A percentile compares a stretch with the other conserved stretches of the same genome.
These are phyloP conservation scores for Boeremia lycopersici DNA, from an alignment of 2,329 filamentous ascomycete species.

Conservation along the genomic window DNA sequence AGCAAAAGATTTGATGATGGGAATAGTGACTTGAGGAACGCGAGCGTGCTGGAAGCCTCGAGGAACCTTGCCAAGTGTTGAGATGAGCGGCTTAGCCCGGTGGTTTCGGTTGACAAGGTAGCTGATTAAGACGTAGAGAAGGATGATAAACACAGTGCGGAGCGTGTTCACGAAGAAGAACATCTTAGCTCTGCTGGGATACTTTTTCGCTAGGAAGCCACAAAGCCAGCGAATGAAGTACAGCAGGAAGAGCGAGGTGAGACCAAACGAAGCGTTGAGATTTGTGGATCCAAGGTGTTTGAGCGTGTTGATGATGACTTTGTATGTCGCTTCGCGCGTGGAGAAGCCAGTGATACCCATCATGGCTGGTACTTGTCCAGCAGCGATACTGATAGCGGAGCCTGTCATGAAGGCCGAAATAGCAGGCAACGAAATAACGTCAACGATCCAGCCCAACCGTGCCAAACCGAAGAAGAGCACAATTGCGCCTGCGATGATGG, in stretches of 20 bases:
- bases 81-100: slow-evolving; percentile 66
- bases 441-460: slow-evolving; percentile 87
- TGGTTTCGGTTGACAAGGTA: slow-evolving; percentile 76
- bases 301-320: slow-evolving; percentile 83
- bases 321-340: slow-evolving; percentile 78
- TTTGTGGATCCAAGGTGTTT: slow-evolving; percentile 67
- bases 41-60: slow-evolving; percentile 78
- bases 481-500: slow-evolving; percentile 79
- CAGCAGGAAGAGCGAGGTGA: slow-evolving; percentile 78
- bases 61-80: slow-evolving; percentile 55
- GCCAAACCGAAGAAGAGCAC: slow-evolving; percentile 80
- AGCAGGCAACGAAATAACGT: slow-evolving; percentile 88
- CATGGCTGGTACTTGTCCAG: slow-evolving; percentile 80
- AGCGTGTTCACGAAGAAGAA: slow-evolving; percentile 93
- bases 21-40: slow-evolving; percentile 69
- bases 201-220: slow-evolving; percentile 68
- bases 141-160: slow-evolving; percentile 86
- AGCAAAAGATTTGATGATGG: slow-evolving; percentile 71
- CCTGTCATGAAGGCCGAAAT: slow-evolving; percentile 98
- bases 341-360: slow-evolving; percentile 79
- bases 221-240: slow-evolving; percentile 71
- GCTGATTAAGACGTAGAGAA: slow-evolving; percentile 90
- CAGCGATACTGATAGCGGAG: slow-evolving; percentile 86
- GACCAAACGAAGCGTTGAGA: slow-evolving; percentile 82
- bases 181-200: slow-evolving; percentile 70